Evolutionary conservation across 768 basidiomycete species (phyloP).

Genomic region (Boletus huronensis): DNA sequence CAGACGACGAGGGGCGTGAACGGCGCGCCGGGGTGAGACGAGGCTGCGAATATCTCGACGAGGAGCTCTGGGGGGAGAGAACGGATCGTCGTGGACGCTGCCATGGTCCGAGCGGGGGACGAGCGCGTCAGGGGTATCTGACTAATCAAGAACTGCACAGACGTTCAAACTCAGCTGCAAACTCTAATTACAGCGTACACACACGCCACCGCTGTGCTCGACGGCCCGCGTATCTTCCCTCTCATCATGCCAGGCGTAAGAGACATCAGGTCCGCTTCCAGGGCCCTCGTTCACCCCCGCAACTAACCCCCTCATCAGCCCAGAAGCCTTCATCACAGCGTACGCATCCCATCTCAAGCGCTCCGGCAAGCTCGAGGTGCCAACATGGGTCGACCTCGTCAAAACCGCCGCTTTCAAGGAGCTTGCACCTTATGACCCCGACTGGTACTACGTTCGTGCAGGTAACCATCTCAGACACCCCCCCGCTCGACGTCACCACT

Average conservation of each 20-base stretch:
- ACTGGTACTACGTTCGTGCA: conserved; percentile 99
- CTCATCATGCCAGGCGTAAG: conserved; percentile 76
- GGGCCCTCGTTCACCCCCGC: neutral
- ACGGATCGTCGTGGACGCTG: conserved; percentile 23
- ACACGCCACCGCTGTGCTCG: conserved; percentile 49
- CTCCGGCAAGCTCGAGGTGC: conserved; percentile 98
- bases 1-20: conserved; percentile 48
- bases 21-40: conserved; percentile 41
- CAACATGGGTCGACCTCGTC: conserved; percentile 97
- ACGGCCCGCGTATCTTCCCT: conserved; percentile 36
- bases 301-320: conserved; percentile 44
- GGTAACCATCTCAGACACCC: conserved; percentile 50
- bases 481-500: neutral
- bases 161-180: conserved; percentile 33
- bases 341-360: conserved; percentile 97
- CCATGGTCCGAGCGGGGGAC: too few relatives aligned
- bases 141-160: conserved; percentile 45
- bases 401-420: conserved; percentile 98
- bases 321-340: conserved; percentile 89
- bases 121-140: too few relatives aligned
- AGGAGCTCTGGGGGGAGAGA: conserved; percentile 59
- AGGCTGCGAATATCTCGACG: conserved; percentile 52
- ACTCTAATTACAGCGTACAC: conserved; percentile 39
- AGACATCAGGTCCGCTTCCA: conserved; percentile 60
- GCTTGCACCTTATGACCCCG: conserved; percentile 97